Evolutionary conservation across 2,329 filamentous ascomycete species (phyloP).

Genomic region (Pestalotiopsis sp.): DNA sequence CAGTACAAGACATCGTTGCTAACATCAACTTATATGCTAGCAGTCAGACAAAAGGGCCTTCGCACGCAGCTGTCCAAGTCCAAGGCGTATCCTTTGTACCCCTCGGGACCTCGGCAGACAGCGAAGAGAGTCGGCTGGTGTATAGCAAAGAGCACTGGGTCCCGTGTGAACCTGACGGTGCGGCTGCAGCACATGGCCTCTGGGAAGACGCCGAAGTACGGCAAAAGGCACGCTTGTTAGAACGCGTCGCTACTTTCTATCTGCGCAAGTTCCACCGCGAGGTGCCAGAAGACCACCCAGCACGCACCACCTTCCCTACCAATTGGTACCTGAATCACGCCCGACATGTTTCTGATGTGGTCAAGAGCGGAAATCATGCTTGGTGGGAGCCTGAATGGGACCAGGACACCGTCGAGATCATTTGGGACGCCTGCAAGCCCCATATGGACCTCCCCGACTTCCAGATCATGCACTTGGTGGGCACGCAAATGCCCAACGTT

Average conservation of each 20-base stretch:
- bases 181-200: slow-evolving; percentile 12
- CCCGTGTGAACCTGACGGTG: slow-evolving; percentile 9
- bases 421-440: slow-evolving; percentile 9
- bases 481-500: background rate
- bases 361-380: slow-evolving; percentile 13
- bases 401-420: slow-evolving; percentile 15
- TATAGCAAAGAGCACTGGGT: slow-evolving; percentile 17
- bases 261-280: slow-evolving; percentile 18
- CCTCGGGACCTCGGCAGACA: background rate
- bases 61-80: background rate
- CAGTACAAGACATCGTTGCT: background rate
- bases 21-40: slow-evolving; percentile 1
- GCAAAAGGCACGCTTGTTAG: slow-evolving; percentile 12
- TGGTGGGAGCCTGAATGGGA: slow-evolving; percentile 16
- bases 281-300: slow-evolving; percentile 12
- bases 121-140: slow-evolving; percentile 10
- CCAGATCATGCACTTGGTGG: slow-evolving; percentile 3
- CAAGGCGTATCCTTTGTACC: slow-evolving; percentile 5
- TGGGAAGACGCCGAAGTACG: slow-evolving; percentile 1
- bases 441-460: slow-evolving; percentile 17
- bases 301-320: background rate
- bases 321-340: slow-evolving; percentile 19
- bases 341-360: slow-evolving; percentile 10
- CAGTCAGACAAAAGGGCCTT: background rate
- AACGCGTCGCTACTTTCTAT: slow-evolving; percentile 19